Conservation (phyloP, 2,329 filamentous ascomycete genomes). For the Apiospora kogelbergensis region DNA sequence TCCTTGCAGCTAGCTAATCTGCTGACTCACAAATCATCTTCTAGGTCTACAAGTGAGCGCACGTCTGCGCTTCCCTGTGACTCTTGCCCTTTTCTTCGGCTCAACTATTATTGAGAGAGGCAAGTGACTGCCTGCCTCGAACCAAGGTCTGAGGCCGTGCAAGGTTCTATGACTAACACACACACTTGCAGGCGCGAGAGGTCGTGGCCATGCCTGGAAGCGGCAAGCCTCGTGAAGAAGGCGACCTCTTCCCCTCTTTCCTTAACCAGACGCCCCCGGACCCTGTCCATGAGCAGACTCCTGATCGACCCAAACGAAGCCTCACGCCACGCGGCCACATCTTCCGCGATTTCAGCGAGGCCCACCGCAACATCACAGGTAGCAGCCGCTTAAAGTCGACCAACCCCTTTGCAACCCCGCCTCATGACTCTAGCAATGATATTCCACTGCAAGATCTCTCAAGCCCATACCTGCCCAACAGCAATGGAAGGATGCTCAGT, state of each 20-base stretch:
- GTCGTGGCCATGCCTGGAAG: not conserved
- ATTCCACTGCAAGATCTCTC: constrained; percentile 9
- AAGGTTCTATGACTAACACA: not conserved
- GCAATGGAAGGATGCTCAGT: constrained; percentile 15
- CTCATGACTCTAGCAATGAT: constrained; percentile 10
- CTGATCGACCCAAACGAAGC: constrained; percentile 15
- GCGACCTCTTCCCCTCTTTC: constrained; percentile 11
- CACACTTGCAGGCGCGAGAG: not conserved
- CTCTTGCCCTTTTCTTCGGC: not conserved
- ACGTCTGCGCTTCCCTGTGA: not conserved
- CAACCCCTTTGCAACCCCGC: not conserved
- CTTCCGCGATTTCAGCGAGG: constrained; percentile 38
- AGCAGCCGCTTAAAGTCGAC: constrained; percentile 15
- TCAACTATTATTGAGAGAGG: not conserved
- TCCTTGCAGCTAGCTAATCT: not conserved
- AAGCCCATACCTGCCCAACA: constrained; percentile 9
- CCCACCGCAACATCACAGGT: constrained; percentile 38
- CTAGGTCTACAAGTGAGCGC: not conserved
- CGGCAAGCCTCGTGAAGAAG: constrained; percentile 8
- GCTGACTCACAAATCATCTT: not conserved
- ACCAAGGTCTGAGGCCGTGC: not conserved
- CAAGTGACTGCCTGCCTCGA: not conserved
- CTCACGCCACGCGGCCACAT: constrained; percentile 32
- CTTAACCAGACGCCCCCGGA: not conserved
- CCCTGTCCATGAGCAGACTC: not conserved